Percentiles rank a stretch among this genome's conserved stretches.
Evolutionary conservation across 2,329 filamentous ascomycete species (phyloP).

Genomic region (Colletotrichum sp.): DNA sequence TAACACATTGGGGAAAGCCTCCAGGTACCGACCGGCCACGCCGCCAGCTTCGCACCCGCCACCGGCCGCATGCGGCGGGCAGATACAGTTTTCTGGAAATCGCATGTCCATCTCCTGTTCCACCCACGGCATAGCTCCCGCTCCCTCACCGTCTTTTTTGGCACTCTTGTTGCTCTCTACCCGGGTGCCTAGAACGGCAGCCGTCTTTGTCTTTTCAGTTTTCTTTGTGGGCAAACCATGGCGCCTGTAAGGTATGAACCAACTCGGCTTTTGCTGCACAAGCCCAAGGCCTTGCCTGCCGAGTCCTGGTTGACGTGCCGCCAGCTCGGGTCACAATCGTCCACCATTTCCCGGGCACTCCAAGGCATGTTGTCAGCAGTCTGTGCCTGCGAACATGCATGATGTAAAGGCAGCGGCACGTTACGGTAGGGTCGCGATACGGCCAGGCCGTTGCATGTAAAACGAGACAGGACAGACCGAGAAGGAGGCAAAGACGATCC

Average conservation of each 20-base stretch:
- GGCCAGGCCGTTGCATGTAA: background rate
- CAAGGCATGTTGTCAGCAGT: background rate
- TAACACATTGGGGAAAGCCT: background rate
- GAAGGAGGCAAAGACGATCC: background rate
- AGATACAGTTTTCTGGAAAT: background rate
- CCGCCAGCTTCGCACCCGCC: background rate
- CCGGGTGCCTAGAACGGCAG: background rate
- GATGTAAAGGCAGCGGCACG: background rate
- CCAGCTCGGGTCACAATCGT: background rate
- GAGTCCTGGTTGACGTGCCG: background rate
- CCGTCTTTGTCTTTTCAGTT: background rate
- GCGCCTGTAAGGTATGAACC: background rate
- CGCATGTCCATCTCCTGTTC: slow-evolving; percentile 5
- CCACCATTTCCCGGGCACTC: background rate
- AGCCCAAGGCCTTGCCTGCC: background rate
- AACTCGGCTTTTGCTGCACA: background rate
- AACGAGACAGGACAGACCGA: background rate
- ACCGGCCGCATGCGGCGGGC: slow-evolving; percentile 6
- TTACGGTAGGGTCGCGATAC: background rate
- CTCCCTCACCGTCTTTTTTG: slow-evolving; percentile 17
- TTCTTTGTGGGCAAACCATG: background rate
- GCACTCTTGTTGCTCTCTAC: background rate
- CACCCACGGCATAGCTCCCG: slow-evolving; percentile 2
- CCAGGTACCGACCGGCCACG: background rate
- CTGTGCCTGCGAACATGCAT: background rate